Evolutionary conservation across 371 early-diverging fungal genomes (phyloP).

Genomic region (Mortierella sp.): DNA sequence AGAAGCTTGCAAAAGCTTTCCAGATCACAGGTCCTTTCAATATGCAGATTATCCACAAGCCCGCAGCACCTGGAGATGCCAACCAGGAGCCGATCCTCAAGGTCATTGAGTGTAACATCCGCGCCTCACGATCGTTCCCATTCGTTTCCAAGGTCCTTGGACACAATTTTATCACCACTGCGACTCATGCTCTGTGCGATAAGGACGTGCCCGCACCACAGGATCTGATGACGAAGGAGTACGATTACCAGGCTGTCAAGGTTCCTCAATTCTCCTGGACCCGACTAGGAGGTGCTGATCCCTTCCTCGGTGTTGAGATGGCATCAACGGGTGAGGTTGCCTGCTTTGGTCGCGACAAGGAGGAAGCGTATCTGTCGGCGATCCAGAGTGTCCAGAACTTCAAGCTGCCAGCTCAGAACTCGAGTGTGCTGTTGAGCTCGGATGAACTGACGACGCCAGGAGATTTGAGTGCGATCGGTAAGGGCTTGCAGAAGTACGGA

Average conservation of each 20-base stretch:
- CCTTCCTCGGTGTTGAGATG: constrained; percentile 97
- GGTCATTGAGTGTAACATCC: constrained; percentile 97
- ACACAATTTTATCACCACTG: constrained; percentile 89
- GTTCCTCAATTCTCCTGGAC: constrained; percentile 96
- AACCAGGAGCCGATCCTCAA: constrained; percentile 70
- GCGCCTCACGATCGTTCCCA: constrained; percentile 96
- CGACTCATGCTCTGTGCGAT: constrained; percentile 82
- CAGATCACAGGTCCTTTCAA: constrained; percentile 96
- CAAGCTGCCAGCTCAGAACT: constrained; percentile 75
- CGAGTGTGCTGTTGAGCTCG: constrained; percentile 76
- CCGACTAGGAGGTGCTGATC: constrained; percentile 94
- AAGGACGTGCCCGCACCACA: constrained; percentile 69
- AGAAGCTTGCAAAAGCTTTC: constrained; percentile 88
- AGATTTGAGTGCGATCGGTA: constrained; percentile 77
- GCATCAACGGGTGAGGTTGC: constrained; percentile 98
- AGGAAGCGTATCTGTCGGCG: constrained; percentile 86
- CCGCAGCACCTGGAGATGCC: constrained; percentile 41
- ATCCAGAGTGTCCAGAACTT: constrained; percentile 89
- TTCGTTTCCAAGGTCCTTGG: constrained; percentile 95
- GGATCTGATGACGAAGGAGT: constrained; percentile 74
- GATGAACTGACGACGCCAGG: constrained; percentile 78
- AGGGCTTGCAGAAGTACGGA: constrained; percentile 68
- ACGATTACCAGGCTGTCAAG: constrained; percentile 87
- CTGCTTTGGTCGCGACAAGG: constrained; percentile 91
- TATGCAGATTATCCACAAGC: constrained; percentile 90